Evolutionary conservation across 805 yeast species (phyloP), one percentile per base, ranked within the genome.

Genomic region (Lipomyces lipofer): DNA sequence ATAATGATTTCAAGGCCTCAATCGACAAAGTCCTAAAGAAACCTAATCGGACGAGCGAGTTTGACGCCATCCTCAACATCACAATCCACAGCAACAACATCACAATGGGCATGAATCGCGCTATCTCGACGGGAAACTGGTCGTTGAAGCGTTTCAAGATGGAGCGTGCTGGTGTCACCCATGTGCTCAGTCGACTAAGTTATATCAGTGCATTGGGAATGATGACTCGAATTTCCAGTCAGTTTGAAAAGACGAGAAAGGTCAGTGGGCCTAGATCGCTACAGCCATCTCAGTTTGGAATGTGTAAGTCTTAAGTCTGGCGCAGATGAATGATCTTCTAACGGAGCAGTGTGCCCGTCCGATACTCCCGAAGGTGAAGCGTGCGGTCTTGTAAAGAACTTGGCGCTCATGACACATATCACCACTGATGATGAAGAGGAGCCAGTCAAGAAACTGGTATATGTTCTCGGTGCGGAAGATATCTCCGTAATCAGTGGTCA

Each of bases 321-420:
- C 7, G 30, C 29, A 12, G 32, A 5, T 10, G 15, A 6, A n/a
- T 10, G 9, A 22, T 12, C 9, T 19, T 24, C 44, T 45, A 25
- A 38, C 15, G 8, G 25, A 3, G n/a, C n/a, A 55, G 56, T 94
- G 56, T 94, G 99, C 77, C 89, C 98, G 5, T 88, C 98, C 0
- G 99, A 94, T 79, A 94, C 99, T 0, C 99, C 99, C 1, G 99
- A 94, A 79, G 99, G 99, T 78, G 99, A 94, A 73, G 99, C 99
- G 0, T 94, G 99, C 82, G 99, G 99, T 67, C 79, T 94, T 71
- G 99, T 94, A 33, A 94, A 94, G 73, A 94, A 94, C 69, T 76
- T 94, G 70, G 99, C 99, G 1, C 78, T 94, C 44, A 94, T 94
- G 99, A 94, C 99, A 9, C 99, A 94, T 72, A 94, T 94, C 66